Evolutionary conservation across 805 yeast species (phyloP), one percentile per base, ranked within the genome.

Genomic region (Dipodascus geniculatus): DNA sequence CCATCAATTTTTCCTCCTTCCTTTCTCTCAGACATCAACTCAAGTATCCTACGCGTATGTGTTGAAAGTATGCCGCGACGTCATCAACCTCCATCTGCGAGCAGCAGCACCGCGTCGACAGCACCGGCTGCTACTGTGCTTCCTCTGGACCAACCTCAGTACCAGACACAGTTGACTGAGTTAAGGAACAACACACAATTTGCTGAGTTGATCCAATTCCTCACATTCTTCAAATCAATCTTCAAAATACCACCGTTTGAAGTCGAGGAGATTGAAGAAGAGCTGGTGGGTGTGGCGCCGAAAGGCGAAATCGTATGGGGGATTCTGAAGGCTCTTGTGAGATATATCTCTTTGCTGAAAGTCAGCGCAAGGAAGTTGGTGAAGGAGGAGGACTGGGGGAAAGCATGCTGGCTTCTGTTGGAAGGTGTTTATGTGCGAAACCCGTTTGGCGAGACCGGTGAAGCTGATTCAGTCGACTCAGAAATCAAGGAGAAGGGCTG

Each of bases 101-200:
- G n/a, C n/a, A n/a, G n/a, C n/a, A n/a, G n/a, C n/a, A n/a, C n/a
- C n/a, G n/a, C n/a, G n/a, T n/a, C n/a, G n/a, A n/a, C n/a, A n/a
- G n/a, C n/a, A n/a, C n/a, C n/a, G n/a, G n/a, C n/a, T n/a, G n/a
- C n/a, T n/a, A n/a, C n/a, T n/a, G 33, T 38, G 20, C 44, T 38
- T 8, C 61, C 61, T 17, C 53, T 60, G 47, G 61, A 57, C 33
- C 24, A 53, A 4, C 55, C 57, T 1, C 55, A 54, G 51, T 57
- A 55, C 48, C 52, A 51, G 28, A 52, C 56, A 17, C 33, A 19
- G 28, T 59, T 65, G 35, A 49, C 33, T 19, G 55, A 54, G 49
- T 49, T 64, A 20, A 63, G 69, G 16, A 60, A 63, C 44, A 56
- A 58, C 62, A 65, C 68, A 67, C 64, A 64, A 50, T 62, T 65